Evolutionary conservation across 2,329 filamentous ascomycete genomes (phyloP).

Genomic region (Lecanicillium sp.): DNA sequence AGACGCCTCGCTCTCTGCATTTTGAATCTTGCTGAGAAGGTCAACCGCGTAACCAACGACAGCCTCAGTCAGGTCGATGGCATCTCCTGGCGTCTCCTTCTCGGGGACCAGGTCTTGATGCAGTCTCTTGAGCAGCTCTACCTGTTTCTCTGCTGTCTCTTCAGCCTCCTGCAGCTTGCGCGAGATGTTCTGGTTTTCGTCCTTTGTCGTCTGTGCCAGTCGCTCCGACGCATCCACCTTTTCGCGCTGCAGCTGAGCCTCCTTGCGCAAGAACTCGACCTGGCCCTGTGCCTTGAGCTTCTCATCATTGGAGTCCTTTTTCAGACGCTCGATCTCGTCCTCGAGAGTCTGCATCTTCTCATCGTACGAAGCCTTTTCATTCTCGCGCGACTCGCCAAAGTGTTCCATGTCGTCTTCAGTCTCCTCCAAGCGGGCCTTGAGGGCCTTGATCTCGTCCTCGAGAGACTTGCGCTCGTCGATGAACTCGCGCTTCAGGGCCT

Average conservation of each 20-base stretch:
- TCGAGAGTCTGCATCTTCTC: constrained; percentile 63
- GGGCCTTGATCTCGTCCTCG: constrained; percentile 69
- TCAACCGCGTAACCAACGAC: constrained; percentile 54
- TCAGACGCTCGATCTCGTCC: constrained; percentile 61
- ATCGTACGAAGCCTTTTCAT: constrained; percentile 67
- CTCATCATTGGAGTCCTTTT: constrained; percentile 52
- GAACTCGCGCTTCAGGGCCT: constrained; percentile 85
- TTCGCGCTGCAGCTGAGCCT: constrained; percentile 53
- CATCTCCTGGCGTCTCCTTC: constrained; percentile 48
- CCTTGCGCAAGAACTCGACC: constrained; percentile 56
- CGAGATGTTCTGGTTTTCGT: constrained; percentile 46
- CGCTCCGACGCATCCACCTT: constrained; percentile 52
- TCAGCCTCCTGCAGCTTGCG: constrained; percentile 46
- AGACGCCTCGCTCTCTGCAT: constrained; percentile 52
- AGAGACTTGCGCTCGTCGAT: constrained; percentile 76
- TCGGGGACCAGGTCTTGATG: constrained; percentile 52
- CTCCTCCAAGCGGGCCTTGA: constrained; percentile 76
- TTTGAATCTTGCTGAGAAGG: constrained; percentile 52
- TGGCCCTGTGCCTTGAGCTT: constrained; percentile 54
- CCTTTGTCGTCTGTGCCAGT: constrained; percentile 49
- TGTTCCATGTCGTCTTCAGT: constrained; percentile 88
- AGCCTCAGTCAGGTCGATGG: constrained; percentile 52
- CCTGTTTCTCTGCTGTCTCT: constrained; percentile 45
- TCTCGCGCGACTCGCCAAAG: constrained; percentile 73
- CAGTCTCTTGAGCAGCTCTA: constrained; percentile 51